These are phyloP conservation scores for Calonectria pseudoturangicola DNA, from an alignment of 2,329 filamentous ascomycete species.

Conservation along the genomic window DNA sequence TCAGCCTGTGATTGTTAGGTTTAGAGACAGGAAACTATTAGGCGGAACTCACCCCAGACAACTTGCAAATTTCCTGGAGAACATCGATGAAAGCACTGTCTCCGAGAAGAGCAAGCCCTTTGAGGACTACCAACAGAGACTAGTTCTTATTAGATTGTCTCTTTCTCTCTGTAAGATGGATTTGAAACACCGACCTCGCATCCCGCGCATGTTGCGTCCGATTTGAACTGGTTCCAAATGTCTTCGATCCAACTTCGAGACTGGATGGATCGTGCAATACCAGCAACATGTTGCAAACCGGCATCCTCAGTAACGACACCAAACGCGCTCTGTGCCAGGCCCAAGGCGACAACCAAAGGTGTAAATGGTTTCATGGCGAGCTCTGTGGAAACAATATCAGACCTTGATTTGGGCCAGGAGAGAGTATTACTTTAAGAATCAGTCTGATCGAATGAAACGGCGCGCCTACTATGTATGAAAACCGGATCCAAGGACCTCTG, in stretches of 20 bases:
- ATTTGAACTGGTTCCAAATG: conserved; percentile 31
- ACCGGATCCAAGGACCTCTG: neutral
- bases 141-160: conserved; percentile 34
- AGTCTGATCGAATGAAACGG: neutral
- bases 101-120: conserved; percentile 65
- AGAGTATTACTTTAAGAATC: conserved; percentile 7
- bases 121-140: conserved; percentile 62
- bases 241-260: conserved; percentile 21
- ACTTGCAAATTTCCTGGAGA: conserved; percentile 58
- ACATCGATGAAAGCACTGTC: conserved; percentile 62
- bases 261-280: conserved; percentile 41
- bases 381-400: neutral
- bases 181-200: conserved; percentile 44
- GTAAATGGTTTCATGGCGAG: conserved; percentile 26
- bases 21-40: too few species aligned
- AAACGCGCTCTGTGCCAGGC: conserved; percentile 36
- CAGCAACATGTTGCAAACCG: conserved; percentile 27
- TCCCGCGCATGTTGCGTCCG: conserved; percentile 48
- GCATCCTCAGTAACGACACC: conserved; percentile 33
- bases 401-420: neutral
- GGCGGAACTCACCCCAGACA: conserved; percentile 54
- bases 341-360: conserved; percentile 30
- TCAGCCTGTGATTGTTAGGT: conserved; percentile 60
- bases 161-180: neutral
- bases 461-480: neutral